These are phyloP conservation scores for Geotrichum fermentans DNA, from an alignment of 1,139 yeast species.

Conservation along the genomic window DNA sequence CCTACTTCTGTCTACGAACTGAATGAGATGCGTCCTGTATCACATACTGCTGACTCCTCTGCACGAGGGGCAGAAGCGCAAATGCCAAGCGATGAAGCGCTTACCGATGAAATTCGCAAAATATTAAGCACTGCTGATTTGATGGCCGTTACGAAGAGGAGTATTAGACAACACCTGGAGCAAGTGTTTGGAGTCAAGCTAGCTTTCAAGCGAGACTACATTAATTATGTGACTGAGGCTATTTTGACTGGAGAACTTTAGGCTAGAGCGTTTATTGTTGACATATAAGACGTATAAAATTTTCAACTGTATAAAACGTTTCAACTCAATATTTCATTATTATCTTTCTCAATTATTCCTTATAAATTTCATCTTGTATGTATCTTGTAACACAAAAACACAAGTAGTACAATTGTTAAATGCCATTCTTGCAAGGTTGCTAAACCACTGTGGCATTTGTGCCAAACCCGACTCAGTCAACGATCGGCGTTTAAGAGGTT, in stretches of 20 bases:
- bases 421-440: too few species aligned
- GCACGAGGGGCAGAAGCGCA: constrained; percentile 19
- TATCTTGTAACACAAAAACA: too few species aligned
- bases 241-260: constrained; percentile 40
- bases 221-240: constrained; percentile 41
- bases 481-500: too few species aligned
- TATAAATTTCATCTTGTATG: too few species aligned
- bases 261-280: constrained; percentile 1
- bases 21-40: constrained; percentile 24
- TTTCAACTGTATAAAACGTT: background rate
- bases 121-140: constrained; percentile 40
- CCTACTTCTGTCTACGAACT: constrained; percentile 26
- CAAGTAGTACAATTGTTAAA: too few species aligned
- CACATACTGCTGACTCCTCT: constrained; percentile 4
- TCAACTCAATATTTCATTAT: background rate
- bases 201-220: constrained; percentile 37
- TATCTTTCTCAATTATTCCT: background rate
- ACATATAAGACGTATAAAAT: background rate
- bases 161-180: constrained; percentile 38
- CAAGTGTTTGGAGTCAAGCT: constrained; percentile 36
- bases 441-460: too few species aligned
- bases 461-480: too few species aligned
- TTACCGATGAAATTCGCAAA: constrained; percentile 38
- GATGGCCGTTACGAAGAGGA: constrained; percentile 40
- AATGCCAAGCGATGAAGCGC: constrained; percentile 38